Evolutionary conservation across 108 stramenopile genomes (phyloP), one percentile per base, ranked within the genome.

Genomic region (Nitzschia putrida): DNA sequence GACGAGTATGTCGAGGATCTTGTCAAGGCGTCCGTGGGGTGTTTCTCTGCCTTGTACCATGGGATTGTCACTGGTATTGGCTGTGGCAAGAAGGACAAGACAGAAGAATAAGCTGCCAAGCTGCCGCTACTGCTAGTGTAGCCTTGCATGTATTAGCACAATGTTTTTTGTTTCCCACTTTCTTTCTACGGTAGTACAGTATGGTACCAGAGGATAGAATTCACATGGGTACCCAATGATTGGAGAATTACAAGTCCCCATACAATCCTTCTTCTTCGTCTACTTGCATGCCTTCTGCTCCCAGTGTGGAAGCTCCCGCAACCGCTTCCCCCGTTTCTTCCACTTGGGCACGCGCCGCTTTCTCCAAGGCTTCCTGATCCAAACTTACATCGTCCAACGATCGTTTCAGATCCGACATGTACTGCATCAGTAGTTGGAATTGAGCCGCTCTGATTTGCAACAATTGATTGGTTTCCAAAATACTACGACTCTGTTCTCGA

Each of bases 361-460:
- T 25, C 9, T 42, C 47, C 2, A 21, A 3, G 3, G 29, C 16
- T 41, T 43, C 20, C 38, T 73, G 72, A 23, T 72, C 47, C 45
- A 55, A 49, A 51, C 69, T 70, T 9, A 40, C 51, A 47, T 80
- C 67, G 13, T 69, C 51, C 21, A 83, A 42, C 10, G 73, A 56
- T 53, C 56, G 61, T 55, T 80, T 76, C 57, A 83, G 59, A 71
- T 83, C 83, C 2, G 69, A 34, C 68, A 83, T 80, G 58, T 61
- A 76, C 56, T 80, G 83, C n/a, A 83, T 68, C 51, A 83, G 38
- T 10, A 77, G 25, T n/a, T 73, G 74, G 39, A 77, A 77, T 70
- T 83, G 83, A 29, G 40, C 53, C 40, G 64, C 74, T 13, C 83
- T 64, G 0, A 74, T 52, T 65, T 53, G 37, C 37, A 79, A 20